Evolutionary conservation across 139 green algal species (phyloP).

Genomic region (Edaphochlamys debaryana): DNA sequence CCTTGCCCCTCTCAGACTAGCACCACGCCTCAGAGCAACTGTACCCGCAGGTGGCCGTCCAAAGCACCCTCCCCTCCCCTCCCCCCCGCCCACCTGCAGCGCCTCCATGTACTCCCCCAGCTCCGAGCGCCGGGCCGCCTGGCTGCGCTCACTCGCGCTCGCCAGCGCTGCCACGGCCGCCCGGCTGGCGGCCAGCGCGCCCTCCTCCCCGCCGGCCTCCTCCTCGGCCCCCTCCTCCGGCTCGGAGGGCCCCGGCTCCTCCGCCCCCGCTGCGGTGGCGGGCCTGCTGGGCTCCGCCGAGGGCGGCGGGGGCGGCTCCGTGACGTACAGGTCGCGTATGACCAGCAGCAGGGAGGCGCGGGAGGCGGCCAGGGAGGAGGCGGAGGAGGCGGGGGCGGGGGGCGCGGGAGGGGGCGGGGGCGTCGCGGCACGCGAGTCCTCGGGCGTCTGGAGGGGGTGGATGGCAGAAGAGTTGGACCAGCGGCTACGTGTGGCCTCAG

Average conservation of each 20-base stretch:
- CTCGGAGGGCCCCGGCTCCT: background rate
- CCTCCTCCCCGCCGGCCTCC: background rate
- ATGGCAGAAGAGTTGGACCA: too few species aligned
- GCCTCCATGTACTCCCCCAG: constrained; percentile 44
- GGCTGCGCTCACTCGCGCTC: background rate
- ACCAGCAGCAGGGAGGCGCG: constrained; percentile 23
- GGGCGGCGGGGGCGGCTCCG: background rate
- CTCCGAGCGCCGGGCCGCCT: constrained; percentile 37
- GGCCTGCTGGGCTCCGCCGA: constrained; percentile 1
- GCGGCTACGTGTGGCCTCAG: too few species aligned
- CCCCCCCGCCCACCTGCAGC: constrained; percentile 36
- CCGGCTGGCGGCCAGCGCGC: constrained; percentile 1
- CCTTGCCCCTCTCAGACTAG: too few species aligned
- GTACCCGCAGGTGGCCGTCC: too few species aligned
- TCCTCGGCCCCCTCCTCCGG: background rate
- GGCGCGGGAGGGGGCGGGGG: background rate
- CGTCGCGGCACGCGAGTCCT: background rate
- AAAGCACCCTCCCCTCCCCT: too few species aligned
- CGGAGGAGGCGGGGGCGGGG: background rate
- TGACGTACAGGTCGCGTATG: constrained; percentile 32
- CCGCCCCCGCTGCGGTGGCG: background rate
- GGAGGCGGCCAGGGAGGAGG: too few species aligned
- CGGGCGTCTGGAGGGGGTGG: constrained; percentile 12
- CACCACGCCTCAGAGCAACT: too few species aligned
- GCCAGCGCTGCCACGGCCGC: constrained; percentile 22